A percentile compares a stretch with the other conserved stretches of the same genome.
phyloP scores from a whole-genome alignment of 108 stramenopile genomes.

The Skeletonema tropicum region DNA sequence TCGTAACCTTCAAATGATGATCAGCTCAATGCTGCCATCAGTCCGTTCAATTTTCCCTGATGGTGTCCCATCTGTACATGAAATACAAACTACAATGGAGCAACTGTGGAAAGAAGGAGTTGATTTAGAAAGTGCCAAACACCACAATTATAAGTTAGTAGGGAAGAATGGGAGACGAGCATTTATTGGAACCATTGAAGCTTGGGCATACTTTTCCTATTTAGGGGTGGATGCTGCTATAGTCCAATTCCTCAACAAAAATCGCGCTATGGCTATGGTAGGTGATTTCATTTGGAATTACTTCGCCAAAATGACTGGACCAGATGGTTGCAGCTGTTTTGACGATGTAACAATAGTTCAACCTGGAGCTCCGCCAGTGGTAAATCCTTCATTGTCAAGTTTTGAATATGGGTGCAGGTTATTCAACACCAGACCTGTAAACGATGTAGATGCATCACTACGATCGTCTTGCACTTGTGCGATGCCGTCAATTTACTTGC shows the following conservation, averaged over 20 bases:
- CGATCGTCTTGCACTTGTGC: conserved; percentile 29
- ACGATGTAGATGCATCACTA: not conserved
- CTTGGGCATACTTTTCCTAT: conserved; percentile 61
- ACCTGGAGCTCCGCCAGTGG: conserved; percentile 4
- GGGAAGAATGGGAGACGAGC: conserved; percentile 38
- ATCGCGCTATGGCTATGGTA: conserved; percentile 45
- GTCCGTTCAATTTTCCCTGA: conserved; percentile 44
- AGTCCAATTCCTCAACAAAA: conserved; percentile 77
- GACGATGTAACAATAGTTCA: conserved; percentile 6
- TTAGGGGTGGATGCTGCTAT: conserved; percentile 70
- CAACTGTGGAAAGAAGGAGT: conserved; percentile 68
- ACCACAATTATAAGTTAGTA: conserved; percentile 56
- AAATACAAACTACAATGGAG: conserved; percentile 67
- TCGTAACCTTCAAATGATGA: conserved; percentile 83
- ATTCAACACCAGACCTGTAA: conserved; percentile 14
- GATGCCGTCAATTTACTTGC: conserved; percentile 71
- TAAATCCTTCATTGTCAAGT: conserved; percentile 7
- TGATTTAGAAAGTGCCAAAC: conserved; percentile 68
- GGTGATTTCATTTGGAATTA: conserved; percentile 63
- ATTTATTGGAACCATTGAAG: conserved; percentile 83
- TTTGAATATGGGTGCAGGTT: conserved; percentile 28
- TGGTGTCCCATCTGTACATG: conserved; percentile 56
- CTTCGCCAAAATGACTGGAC: conserved; percentile 42
- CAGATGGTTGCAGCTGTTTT: conserved; percentile 29
- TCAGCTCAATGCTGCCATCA: conserved; percentile 58